These are phyloP conservation scores for Nakazawaea anatomiae DNA, from an alignment of 805 yeast genomes.

Conservation along the genomic window DNA sequence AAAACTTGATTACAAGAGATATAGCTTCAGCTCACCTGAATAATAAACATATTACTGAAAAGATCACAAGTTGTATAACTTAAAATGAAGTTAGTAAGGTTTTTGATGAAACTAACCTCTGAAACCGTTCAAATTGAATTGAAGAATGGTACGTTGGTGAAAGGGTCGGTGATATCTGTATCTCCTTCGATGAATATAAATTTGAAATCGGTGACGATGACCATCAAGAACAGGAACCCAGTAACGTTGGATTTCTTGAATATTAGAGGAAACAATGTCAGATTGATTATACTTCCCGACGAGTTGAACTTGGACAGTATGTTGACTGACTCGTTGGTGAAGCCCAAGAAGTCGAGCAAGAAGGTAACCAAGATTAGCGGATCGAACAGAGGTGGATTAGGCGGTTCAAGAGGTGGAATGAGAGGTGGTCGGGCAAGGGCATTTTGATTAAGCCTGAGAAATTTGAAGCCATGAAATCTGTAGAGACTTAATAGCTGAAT, in stretches of 20 bases:
- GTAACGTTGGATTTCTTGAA: constrained; percentile 70
- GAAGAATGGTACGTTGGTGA: constrained; percentile 82
- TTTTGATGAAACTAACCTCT: constrained; percentile 76
- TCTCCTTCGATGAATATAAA: constrained; percentile 90
- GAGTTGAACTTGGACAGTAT: constrained; percentile 67
- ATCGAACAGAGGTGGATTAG: constrained; percentile 11
- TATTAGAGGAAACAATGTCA: constrained; percentile 82
- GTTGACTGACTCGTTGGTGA: constrained; percentile 44
- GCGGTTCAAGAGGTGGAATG: constrained; percentile 19
- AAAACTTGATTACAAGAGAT: too few species aligned
- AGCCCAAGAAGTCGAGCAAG: constrained; percentile 26
- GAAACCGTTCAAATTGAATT: constrained; percentile 89
- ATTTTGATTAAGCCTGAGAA: constrained; percentile 14
- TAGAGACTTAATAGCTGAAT: too few species aligned
- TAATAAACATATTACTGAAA: too few species aligned
- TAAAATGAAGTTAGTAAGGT: constrained; percentile 61
- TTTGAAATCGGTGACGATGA: constrained; percentile 73
- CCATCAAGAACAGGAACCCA: constrained; percentile 65
- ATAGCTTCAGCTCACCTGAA: too few species aligned
- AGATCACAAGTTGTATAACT: too few species aligned
- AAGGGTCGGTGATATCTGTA: constrained; percentile 80
- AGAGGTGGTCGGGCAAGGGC: constrained; percentile 25
- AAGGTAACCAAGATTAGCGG: constrained; percentile 11
- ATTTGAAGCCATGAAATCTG: too few species aligned
- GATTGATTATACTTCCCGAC: constrained; percentile 82